phyloP scores from a whole-genome alignment of 2,329 filamentous ascomycete genomes.

The Hypomyces perniciosus region DNA sequence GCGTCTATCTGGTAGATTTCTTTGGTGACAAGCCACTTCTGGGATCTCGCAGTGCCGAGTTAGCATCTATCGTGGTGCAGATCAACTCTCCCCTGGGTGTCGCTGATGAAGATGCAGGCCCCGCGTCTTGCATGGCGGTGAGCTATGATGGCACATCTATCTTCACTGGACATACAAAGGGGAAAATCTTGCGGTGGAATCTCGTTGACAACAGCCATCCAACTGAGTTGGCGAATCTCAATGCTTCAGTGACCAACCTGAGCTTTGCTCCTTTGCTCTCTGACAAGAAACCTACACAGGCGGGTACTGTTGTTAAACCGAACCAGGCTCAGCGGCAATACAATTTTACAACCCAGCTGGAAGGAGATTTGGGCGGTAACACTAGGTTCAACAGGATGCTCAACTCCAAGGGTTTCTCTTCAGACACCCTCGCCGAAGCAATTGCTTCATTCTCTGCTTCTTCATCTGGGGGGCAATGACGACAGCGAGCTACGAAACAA shows the following conservation, averaged over 20 bases:
- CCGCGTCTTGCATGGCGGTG: conserved; percentile 61
- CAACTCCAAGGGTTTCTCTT: conserved; percentile 40
- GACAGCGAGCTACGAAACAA: conserved; percentile 25
- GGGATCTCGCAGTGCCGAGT: conserved; percentile 43
- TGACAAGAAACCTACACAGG: conserved; percentile 37
- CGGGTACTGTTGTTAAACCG: conserved; percentile 71
- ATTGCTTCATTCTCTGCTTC: conserved; percentile 37
- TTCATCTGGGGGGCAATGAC: conserved; percentile 16
- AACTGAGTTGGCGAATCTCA: conserved; percentile 63
- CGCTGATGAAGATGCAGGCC: conserved; percentile 56
- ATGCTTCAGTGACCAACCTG: conserved; percentile 77
- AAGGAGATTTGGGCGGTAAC: conserved; percentile 32
- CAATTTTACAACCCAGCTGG: conserved; percentile 59
- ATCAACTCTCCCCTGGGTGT: conserved; percentile 48
- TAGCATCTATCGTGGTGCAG: conserved; percentile 53
- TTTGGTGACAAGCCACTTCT: conserved; percentile 51
- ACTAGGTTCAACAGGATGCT: conserved; percentile 42
- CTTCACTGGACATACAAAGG: conserved; percentile 73
- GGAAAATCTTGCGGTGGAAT: conserved; percentile 77
- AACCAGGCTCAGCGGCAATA: conserved; percentile 61
- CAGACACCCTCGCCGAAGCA: conserved; percentile 43
- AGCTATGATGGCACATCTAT: conserved; percentile 78
- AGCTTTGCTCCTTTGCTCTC: conserved; percentile 60
- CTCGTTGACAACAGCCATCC: conserved; percentile 63
- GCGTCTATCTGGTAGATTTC: conserved; percentile 73